Conservation (phyloP, 768 basidiomycete genomes). For the Chalciporus sphaerocephalus region DNA sequence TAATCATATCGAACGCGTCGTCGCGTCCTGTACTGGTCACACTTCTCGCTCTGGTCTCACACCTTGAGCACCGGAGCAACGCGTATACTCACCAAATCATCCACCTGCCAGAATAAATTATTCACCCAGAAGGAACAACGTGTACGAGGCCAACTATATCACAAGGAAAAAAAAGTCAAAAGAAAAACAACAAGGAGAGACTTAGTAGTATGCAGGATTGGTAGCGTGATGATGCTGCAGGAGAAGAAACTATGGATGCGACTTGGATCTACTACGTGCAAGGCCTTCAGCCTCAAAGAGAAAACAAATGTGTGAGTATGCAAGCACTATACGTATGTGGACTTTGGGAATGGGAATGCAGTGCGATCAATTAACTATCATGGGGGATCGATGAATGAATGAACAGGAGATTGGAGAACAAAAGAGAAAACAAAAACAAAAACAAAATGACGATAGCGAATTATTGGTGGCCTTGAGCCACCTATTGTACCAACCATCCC, state of each 20-base stretch:
- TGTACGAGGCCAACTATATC: background rate
- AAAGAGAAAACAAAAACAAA: background rate
- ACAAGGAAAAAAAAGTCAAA: conserved; percentile 4
- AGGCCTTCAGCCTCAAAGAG: conserved; percentile 31
- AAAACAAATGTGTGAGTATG: conserved; percentile 24
- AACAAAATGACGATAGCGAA: conserved; percentile 13
- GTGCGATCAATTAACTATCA: conserved; percentile 11
- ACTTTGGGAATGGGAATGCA: conserved; percentile 11
- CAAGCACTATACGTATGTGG: conserved; percentile 16
- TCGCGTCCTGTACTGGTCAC: no score
- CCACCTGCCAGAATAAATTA: conserved; percentile 17
- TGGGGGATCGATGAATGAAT: no score
- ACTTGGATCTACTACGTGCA: conserved; percentile 26
- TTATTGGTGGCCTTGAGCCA: conserved; percentile 29
- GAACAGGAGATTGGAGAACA: no score
- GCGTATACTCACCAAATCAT: no score
- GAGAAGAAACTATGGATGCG: conserved; percentile 13
- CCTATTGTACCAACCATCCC: conserved; percentile 12
- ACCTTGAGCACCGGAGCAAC: no score
- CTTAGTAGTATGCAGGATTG: conserved; percentile 19
- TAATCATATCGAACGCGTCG: conserved; percentile 7
- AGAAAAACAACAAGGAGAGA: conserved; percentile 19
- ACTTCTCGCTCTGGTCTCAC: no score
- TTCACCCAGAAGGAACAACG: conserved; percentile 13
- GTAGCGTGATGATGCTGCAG: conserved; percentile 15